Conservation (phyloP, 2,329 filamentous ascomycete genomes). For the Aspergillus aculeatus region DNA sequence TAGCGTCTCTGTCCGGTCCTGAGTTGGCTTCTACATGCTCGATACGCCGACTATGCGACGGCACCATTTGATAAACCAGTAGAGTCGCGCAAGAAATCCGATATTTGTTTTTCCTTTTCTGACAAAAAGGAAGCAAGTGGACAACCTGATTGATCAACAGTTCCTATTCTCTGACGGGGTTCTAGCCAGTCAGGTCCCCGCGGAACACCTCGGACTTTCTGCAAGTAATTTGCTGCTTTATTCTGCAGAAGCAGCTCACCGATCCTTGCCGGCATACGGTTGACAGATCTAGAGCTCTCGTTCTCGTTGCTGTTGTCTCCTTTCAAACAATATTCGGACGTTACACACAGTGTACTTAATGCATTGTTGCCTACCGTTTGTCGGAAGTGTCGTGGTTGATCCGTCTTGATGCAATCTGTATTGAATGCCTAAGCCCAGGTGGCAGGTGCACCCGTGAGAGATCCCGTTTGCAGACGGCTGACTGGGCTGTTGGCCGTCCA, state of each 20-base stretch:
- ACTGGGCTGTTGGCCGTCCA: not conserved
- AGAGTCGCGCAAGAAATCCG: not conserved
- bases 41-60: too few relatives aligned
- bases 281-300: constrained; percentile 9
- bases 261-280: constrained; percentile 17
- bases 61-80: too few relatives aligned
- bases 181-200: constrained; percentile 9
- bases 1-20: too few relatives aligned
- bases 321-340: not conserved
- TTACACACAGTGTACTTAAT: not conserved
- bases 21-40: too few relatives aligned
- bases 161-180: constrained; percentile 4
- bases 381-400: not conserved
- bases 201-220: constrained; percentile 10
- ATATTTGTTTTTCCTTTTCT: not conserved
- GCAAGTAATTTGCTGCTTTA: constrained; percentile 16
- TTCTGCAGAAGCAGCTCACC: constrained; percentile 15
- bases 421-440: too few relatives aligned
- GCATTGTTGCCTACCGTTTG: not conserved
- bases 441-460: not conserved
- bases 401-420: not conserved
- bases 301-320: constrained; percentile 4
- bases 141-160: not conserved
- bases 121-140: not conserved
- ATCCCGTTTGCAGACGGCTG: not conserved